Evolutionary conservation across 2,329 filamentous ascomycete genomes (phyloP).

Genomic region (Pyricularia sp.): DNA sequence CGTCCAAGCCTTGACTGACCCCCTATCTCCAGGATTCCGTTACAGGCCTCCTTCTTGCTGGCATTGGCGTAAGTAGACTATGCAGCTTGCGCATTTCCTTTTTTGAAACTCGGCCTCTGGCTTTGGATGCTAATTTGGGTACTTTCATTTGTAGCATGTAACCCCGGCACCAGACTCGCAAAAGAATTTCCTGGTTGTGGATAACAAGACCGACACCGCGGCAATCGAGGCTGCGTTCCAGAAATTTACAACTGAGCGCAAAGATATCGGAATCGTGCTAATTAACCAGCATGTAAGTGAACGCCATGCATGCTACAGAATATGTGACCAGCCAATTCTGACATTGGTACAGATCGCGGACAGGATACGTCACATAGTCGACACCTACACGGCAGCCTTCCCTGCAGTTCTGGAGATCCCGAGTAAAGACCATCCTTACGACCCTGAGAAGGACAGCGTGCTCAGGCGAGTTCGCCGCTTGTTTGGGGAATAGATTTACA

Average conservation of each 20-base stretch:
- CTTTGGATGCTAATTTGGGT: not conserved
- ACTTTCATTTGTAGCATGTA: constrained; percentile 55
- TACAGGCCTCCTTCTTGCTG: constrained; percentile 86
- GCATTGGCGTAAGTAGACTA: constrained; percentile 60
- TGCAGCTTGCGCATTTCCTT: too few species aligned
- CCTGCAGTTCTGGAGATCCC: constrained; percentile 95
- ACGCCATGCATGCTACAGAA: not conserved
- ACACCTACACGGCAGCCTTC: constrained; percentile 87
- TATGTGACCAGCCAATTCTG: not conserved
- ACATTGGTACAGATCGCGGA: constrained; percentile 61
- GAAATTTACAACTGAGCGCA: constrained; percentile 74
- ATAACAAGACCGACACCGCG: constrained; percentile 78
- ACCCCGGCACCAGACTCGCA: constrained; percentile 77
- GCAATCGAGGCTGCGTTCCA: constrained; percentile 86
- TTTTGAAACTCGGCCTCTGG: not conserved
- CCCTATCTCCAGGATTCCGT: constrained; percentile 65
- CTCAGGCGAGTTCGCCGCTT: constrained; percentile 64
- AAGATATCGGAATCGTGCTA: constrained; percentile 90
- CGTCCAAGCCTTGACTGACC: not conserved
- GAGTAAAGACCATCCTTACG: constrained; percentile 97
- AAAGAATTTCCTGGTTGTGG: constrained; percentile 97
- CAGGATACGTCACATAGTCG: constrained; percentile 78
- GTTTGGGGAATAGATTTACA: constrained; percentile 46
- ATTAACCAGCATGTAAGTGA: constrained; percentile 88
- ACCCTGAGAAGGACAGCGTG: constrained; percentile 97